These are phyloP conservation scores for Crassisporium funariophilum DNA, from an alignment of 768 basidiomycete species.

Conservation along the genomic window DNA sequence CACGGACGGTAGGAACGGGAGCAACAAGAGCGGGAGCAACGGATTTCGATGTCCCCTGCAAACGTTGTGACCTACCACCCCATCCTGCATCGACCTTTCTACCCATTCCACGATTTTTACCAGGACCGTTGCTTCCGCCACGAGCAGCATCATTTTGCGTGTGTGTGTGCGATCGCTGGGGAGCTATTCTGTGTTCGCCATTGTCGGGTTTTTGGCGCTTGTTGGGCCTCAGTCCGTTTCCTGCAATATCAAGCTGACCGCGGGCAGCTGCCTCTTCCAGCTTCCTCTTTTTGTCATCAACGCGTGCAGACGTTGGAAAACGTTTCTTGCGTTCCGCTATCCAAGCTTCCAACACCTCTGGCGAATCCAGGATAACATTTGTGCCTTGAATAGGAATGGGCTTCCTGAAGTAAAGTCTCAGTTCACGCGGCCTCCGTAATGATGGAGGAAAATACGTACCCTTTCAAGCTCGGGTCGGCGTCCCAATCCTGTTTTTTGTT, in stretches of 20 bases:
- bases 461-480: slow-evolving; percentile 79
- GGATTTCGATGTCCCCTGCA: too few species aligned
- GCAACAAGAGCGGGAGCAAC: background rate
- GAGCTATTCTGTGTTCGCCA: background rate
- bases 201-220: slow-evolving; percentile 24
- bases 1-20: background rate
- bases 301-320: slow-evolving; percentile 72
- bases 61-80: background rate
- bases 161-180: background rate
- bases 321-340: slow-evolving; percentile 84
- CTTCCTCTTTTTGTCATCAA: slow-evolving; percentile 82
- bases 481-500: slow-evolving; percentile 70
- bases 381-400: slow-evolving; percentile 80
- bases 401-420: slow-evolving; percentile 47
- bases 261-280: slow-evolving; percentile 77
- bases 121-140: too few species aligned
- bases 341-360: slow-evolving; percentile 84
- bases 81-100: background rate
- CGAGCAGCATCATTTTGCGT: background rate
- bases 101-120: background rate
- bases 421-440: background rate
- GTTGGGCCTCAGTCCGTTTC: slow-evolving; percentile 45
- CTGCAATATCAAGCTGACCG: slow-evolving; percentile 65
- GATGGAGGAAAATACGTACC: slow-evolving; percentile 42
- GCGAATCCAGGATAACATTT: slow-evolving; percentile 71